Percentiles rank a stretch among this genome's conserved stretches.
Evolutionary conservation across 2,329 filamentous ascomycete genomes (phyloP).

Genomic region (Cladosporium colombiae): DNA sequence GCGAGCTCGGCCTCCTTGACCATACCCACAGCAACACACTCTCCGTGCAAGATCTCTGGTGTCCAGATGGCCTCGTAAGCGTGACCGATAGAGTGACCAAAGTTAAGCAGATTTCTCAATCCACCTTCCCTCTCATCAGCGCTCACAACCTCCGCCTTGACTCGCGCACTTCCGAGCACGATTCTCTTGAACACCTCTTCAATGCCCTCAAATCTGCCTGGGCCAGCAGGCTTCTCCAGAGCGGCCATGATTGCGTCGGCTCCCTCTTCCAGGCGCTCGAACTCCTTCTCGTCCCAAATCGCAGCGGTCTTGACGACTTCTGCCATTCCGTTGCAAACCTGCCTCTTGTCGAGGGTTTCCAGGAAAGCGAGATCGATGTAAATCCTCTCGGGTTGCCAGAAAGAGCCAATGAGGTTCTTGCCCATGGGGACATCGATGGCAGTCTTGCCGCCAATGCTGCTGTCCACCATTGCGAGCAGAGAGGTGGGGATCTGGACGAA

Average conservation of each 20-base stretch:
- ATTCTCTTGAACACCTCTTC: constrained; percentile 55
- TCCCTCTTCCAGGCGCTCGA: constrained; percentile 78
- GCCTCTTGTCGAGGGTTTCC: constrained; percentile 80
- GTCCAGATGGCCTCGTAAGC: constrained; percentile 94
- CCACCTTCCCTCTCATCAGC: constrained; percentile 93
- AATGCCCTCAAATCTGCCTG: constrained; percentile 68
- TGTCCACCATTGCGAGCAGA: constrained; percentile 95
- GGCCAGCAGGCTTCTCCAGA: constrained; percentile 60
- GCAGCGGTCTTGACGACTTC: constrained; percentile 86
- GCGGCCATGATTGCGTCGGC: constrained; percentile 74
- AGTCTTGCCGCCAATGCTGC: constrained; percentile 96
- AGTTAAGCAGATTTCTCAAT: constrained; percentile 90
- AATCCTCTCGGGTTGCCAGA: constrained; percentile 93
- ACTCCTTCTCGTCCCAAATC: constrained; percentile 90
- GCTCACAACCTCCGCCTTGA: constrained; percentile 93
- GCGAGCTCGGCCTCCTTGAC: constrained; percentile 95
- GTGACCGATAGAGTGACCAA: constrained; percentile 96
- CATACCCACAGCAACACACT: constrained; percentile 97
- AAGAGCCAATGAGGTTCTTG: constrained; percentile 93
- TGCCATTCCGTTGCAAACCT: constrained; percentile 98
- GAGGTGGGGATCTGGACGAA: constrained; percentile 97
- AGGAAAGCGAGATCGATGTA: constrained; percentile 94
- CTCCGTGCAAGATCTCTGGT: constrained; percentile 91
- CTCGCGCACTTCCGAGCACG: constrained; percentile 84
- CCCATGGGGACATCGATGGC: constrained; percentile 95